These are phyloP conservation scores for Spergularia bocconei DNA, from an alignment of 148 eudicot genomes.

Conservation along the genomic window DNA sequence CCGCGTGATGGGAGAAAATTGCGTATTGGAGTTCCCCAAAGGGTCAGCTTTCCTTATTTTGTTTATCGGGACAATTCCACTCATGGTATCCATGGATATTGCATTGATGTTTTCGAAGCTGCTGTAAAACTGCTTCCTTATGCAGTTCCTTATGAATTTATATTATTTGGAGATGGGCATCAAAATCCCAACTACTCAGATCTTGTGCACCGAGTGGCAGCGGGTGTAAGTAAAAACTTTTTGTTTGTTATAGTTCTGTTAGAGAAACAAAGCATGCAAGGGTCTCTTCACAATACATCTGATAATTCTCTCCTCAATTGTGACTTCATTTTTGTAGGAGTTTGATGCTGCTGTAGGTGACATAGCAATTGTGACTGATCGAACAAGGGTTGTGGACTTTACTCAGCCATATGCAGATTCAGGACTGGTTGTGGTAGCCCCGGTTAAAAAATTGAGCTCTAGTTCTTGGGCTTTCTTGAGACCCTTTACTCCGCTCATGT, in stretches of 20 bases:
- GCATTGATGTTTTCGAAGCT: constrained; percentile 52
- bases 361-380: constrained; percentile 54
- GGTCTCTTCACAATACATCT: no score
- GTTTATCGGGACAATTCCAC: constrained; percentile 32
- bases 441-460: constrained; percentile 38
- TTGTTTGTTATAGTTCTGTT: neutral
- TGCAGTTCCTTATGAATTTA: constrained; percentile 39
- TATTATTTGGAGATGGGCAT: constrained; percentile 41
- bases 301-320: no score
- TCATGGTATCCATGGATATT: constrained; percentile 32
- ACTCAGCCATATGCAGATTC: constrained; percentile 67
- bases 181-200: constrained; percentile 43
- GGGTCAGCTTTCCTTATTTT: constrained; percentile 43
- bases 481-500: constrained; percentile 53
- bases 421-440: constrained; percentile 74
- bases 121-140: constrained; percentile 43
- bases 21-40: constrained; percentile 41
- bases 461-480: constrained; percentile 58
- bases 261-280: constrained; percentile 1
- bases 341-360: constrained; percentile 75
- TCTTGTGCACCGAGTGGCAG: constrained; percentile 35
- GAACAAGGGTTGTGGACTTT: constrained; percentile 57
- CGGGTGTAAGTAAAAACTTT: constrained; percentile 35
- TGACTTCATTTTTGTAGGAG: constrained; percentile 50
- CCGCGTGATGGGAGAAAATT: constrained; percentile 38